phyloP scores from a whole-genome alignment of 441 rosid species.

The Hypseocharis bilobata region DNA sequence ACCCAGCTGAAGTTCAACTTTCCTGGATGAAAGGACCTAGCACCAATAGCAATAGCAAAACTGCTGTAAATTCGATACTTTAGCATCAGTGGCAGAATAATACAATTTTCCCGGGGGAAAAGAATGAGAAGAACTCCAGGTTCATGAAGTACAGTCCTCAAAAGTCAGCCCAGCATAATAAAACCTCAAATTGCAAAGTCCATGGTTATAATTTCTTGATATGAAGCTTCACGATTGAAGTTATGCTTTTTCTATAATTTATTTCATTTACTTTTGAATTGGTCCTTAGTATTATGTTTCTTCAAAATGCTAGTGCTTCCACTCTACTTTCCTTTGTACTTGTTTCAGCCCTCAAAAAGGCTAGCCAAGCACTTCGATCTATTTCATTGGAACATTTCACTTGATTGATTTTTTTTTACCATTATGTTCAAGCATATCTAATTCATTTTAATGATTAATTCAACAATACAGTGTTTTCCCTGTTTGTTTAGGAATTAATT shows the following conservation, averaged over 20 bases:
- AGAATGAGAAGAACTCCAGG: background rate
- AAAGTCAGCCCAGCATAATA: too few relatives aligned
- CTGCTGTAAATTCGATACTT: background rate
- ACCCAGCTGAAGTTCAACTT: conserved; percentile 71
- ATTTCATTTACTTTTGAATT: background rate
- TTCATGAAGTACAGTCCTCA: conserved; percentile 1
- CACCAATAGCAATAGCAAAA: conserved; percentile 21
- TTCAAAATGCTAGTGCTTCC: too few relatives aligned
- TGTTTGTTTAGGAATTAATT: too few relatives aligned
- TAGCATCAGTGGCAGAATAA: background rate
- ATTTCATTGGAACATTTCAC: too few relatives aligned
- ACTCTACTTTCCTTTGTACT: too few relatives aligned
- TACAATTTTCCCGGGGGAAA: conserved; percentile 2
- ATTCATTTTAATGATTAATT: too few relatives aligned
- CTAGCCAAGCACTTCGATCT: too few relatives aligned
- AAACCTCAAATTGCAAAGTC: conserved; percentile 1
- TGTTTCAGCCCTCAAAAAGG: too few relatives aligned
- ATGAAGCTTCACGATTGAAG: background rate
- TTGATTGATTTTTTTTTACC: too few relatives aligned
- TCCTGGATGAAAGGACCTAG: conserved; percentile 76
- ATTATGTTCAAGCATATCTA: too few relatives aligned
- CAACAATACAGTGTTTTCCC: too few relatives aligned
- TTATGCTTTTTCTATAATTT: background rate
- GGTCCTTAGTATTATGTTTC: too few relatives aligned
- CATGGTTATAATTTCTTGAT: background rate